A percentile compares a stretch with the other conserved stretches of the same genome.
These are phyloP conservation scores for Trichocladium uniseriatum DNA, from an alignment of 495 filamentous ascomycete genomes.

Conservation along the genomic window DNA sequence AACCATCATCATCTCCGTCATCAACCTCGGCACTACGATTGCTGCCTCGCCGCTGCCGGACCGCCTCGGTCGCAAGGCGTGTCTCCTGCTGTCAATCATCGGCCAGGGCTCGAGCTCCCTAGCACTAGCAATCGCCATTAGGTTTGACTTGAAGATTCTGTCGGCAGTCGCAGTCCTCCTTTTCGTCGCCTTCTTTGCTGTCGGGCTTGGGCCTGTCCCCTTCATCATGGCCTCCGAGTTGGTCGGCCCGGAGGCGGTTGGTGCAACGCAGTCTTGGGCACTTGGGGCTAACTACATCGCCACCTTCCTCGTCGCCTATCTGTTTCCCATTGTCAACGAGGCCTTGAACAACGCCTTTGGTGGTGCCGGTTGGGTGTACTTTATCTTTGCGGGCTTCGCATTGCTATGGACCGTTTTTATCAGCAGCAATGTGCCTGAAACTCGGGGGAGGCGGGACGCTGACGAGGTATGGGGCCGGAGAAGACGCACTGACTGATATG, in stretches of 20 bases:
- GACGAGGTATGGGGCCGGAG: slow-evolving; percentile 84
- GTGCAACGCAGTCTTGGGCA: slow-evolving; percentile 76
- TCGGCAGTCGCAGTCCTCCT: slow-evolving; percentile 71
- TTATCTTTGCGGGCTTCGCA: slow-evolving; percentile 71
- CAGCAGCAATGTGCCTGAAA: slow-evolving; percentile 66
- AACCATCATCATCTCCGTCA: slow-evolving; percentile 72
- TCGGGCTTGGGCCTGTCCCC: slow-evolving; percentile 88
- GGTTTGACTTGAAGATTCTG: slow-evolving; percentile 54
- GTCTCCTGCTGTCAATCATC: slow-evolving; percentile 66
- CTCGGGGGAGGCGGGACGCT: slow-evolving; percentile 64
- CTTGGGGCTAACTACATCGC: slow-evolving; percentile 82
- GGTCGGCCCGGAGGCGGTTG: slow-evolving; percentile 79
- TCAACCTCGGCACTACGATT: slow-evolving; percentile 79
- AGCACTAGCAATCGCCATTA: slow-evolving; percentile 66
- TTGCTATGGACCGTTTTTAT: slow-evolving; percentile 58
- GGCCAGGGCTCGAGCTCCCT: slow-evolving; percentile 74
- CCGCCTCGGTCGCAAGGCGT: slow-evolving; percentile 73
- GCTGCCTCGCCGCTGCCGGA: slow-evolving; percentile 76
- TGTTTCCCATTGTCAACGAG: slow-evolving; percentile 80
- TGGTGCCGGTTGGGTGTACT: slow-evolving; percentile 74
- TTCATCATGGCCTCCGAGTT: slow-evolving; percentile 89
- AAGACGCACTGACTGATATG: slow-evolving; percentile 40
- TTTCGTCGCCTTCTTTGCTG: slow-evolving; percentile 81
- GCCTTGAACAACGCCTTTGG: slow-evolving; percentile 49
- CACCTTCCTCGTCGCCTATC: slow-evolving; percentile 85